phyloP scores from a whole-genome alignment of 257 asterid species.

The Buddleja alternifolia region DNA sequence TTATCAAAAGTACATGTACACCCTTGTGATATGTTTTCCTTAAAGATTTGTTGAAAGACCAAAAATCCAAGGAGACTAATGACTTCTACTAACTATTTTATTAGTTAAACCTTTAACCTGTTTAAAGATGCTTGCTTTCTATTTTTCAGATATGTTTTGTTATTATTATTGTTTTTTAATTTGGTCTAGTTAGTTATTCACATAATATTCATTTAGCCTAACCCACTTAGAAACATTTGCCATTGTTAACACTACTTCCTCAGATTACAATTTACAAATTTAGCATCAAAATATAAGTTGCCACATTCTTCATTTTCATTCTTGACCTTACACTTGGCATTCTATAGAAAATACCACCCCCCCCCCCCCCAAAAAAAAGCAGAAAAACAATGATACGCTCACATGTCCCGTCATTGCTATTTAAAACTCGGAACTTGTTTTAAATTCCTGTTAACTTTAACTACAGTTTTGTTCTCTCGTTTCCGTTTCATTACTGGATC shows the following conservation, averaged over 20 bases:
- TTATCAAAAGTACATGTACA: no score
- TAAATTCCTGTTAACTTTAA: background rate
- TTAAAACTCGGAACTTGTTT: background rate
- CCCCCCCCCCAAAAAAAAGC: no score
- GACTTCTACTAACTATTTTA: constrained; percentile 1
- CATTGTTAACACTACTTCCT: background rate
- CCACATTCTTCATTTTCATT: background rate
- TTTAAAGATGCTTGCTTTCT: background rate
- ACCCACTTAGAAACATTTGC: background rate
- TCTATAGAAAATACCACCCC: no score
- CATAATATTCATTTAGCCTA: no score
- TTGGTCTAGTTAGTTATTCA: no score
- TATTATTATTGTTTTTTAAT: no score
- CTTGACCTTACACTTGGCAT: background rate
- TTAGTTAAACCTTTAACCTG: constrained; percentile 10
- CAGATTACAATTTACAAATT: background rate
- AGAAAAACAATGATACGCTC: background rate
- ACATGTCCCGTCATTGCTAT: background rate
- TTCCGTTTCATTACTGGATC: background rate
- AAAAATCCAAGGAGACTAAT: background rate
- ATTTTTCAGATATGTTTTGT: no score
- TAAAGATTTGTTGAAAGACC: constrained; percentile 6
- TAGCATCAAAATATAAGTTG: background rate
- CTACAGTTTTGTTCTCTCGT: constrained; percentile 2
- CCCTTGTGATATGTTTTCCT: no score